Base-by-base conservation (phyloP, 2,329 filamentous ascomycete species). In the Pezicula carpinea region DNA sequence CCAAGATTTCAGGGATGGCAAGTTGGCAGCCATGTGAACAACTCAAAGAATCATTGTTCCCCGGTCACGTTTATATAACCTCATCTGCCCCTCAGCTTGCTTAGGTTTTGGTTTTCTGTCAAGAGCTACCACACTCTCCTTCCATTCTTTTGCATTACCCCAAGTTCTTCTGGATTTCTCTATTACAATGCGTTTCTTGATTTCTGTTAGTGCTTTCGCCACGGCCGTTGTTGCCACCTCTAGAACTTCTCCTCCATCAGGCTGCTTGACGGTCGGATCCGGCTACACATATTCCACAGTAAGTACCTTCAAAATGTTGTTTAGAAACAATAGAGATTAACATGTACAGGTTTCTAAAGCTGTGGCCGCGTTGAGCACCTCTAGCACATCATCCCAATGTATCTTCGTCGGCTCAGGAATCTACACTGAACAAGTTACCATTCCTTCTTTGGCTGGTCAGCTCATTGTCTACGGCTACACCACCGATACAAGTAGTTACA, bases 381-480 rank as follows among this genome's bases (percentile, higher is more conserved):
- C 66, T 3, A 67, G 67, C 7, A 72, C 71, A 11, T 53, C 63
- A 1, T 67, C 69, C 11, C 74, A 79, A 51, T 71, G 66, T 52
- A 76, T 80, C 60, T 80, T 79, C 65, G 76, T 81, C 57, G 60
- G 74, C 50, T 62, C 72, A 36, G 78, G 79, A 4, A 80, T 73
- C 34, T 82, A 82, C 65, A 65, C 65, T 11, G 78, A 82, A 58
- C 78, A 81, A 60, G 75, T 82, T 41, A 75, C 71, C 54, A 70
- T 82, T 39, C 65, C 71, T 6, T 56, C 63, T 3, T 66, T 73
- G 36, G 68, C 66, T 21, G 73, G 71, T 2, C 63, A 69, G 14
- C 64, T 81, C 32, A 76, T 70, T 10, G 72, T 82, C 51, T 79
- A 79, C 50, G 77, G 78, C 22, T 74, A 75, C 57, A 79, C 77